Evolutionary conservation across 441 rosid species (phyloP).

Genomic region (Mallotus repandus): DNA sequence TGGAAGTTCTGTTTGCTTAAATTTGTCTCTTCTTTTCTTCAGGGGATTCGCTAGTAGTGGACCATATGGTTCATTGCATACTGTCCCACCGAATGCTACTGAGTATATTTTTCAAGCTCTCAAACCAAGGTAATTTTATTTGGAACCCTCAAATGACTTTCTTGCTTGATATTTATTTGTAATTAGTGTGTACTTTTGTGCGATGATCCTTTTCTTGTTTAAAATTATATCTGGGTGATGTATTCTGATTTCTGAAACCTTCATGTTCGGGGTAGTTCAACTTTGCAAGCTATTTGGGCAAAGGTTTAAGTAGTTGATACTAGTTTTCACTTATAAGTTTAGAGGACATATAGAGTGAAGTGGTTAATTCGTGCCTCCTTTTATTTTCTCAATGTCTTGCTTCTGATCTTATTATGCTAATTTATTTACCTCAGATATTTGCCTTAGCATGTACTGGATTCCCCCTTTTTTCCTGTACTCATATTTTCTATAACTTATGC

Average conservation of each 20-base stretch:
- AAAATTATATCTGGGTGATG: not conserved
- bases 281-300: not conserved
- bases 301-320: not conserved
- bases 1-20: constrained; percentile 8
- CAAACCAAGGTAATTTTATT: constrained; percentile 52
- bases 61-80: constrained; percentile 43
- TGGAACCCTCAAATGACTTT: not conserved
- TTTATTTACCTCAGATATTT: not conserved
- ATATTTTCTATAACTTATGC: not conserved
- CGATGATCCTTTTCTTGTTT: not conserved
- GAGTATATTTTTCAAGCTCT: constrained; percentile 69
- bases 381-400: not conserved
- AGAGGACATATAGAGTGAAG: not conserved
- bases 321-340: not conserved
- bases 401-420: not conserved
- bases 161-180: not conserved
- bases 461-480: not conserved
- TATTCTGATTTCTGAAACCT: not conserved
- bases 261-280: not conserved
- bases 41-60: constrained; percentile 31
- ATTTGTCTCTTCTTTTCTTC: constrained; percentile 20
- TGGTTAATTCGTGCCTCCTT: not conserved
- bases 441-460: not conserved
- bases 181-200: not conserved
- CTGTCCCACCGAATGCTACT: constrained; percentile 55